Conservation (phyloP, 371 early-diverging fungal genomes). For the Lichtheimia ornata region DNA sequence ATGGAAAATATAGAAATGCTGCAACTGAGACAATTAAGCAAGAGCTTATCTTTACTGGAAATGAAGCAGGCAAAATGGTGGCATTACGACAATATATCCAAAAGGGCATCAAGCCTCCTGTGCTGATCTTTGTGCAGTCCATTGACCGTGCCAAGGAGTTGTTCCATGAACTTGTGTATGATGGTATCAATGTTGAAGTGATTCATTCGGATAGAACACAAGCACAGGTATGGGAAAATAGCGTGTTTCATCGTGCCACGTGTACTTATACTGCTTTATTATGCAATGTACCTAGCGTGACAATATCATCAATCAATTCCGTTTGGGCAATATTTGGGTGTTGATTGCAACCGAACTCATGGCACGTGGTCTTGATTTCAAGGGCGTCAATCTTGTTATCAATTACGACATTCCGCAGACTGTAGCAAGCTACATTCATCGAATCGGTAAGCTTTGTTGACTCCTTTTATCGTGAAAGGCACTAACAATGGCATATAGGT, state of each 20-base stretch:
- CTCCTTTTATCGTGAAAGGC: not conserved
- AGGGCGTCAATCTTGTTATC: constrained; percentile 89
- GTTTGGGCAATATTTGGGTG: constrained; percentile 89
- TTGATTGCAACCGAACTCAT: constrained; percentile 97
- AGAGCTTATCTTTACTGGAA: constrained; percentile 88
- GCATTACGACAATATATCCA: constrained; percentile 89
- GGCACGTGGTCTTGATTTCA: constrained; percentile 95
- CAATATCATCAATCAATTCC: constrained; percentile 87
- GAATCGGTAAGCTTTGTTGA: constrained; percentile 63
- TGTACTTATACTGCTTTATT: constrained; percentile 9
- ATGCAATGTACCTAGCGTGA: constrained; percentile 65
- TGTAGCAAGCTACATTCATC: constrained; percentile 91
- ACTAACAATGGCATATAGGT: constrained; percentile 21
- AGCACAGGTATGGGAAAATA: constrained; percentile 55
- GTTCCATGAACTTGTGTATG: constrained; percentile 93
- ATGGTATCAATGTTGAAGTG: constrained; percentile 95
- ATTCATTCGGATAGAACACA: constrained; percentile 93
- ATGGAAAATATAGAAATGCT: constrained; percentile 63
- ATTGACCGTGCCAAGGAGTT: constrained; percentile 95
- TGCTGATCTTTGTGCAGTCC: constrained; percentile 93
- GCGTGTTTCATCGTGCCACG: too few relatives aligned
- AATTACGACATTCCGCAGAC: constrained; percentile 97
- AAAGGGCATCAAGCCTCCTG: constrained; percentile 86
- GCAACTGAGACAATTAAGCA: constrained; percentile 93
- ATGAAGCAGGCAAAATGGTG: constrained; percentile 92